Evolutionary conservation across 768 basidiomycete species (phyloP), one percentile per base, ranked within the genome.

Genomic region (Boletus reticuloceps): DNA sequence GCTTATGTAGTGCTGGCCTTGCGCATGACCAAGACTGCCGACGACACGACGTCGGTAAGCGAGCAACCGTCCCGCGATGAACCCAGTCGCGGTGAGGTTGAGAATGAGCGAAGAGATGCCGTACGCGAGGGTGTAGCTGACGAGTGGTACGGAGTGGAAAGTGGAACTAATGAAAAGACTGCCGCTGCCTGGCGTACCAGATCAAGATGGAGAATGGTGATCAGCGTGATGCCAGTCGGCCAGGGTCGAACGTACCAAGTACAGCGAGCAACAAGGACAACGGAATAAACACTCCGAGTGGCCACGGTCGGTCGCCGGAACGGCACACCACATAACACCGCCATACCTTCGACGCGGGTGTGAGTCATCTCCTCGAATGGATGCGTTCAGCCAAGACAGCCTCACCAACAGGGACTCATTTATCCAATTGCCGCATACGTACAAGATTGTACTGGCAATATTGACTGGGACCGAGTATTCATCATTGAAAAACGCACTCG

Each of bases 241-340:
- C 6, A 37, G 16, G 27, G 4, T n/a, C 29, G 31, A 17, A 63
- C 74, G 46, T 52, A 79, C 78, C 72, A 41, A 78, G 75, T 17
- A 79, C 77, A 1, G 59, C 72, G 9, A 79, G 36, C 8, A 79
- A 60, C 34, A 75, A 54, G 7, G 77, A 19, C 0, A 64, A 55
- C 11, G 80, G 79, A 44, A 80, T 66, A 1, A 64, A 51, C 6
- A 70, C 65, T 3, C 69, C 46, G 56, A 72, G 70, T 7, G 74
- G 72, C 16, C 69, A 54, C 1, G 36, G 8, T 17, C 22, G 12
- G 37, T 75, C 76, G 12, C 71, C 72, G 4, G 71, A 70, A 37
- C 68, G 65, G 75, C 78, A 80, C 22, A 79, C 77, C 14, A 79
- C 72, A 70, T 74, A 77, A 58, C 79, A 79, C 19, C 78, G 67